phyloP scores from a whole-genome alignment of 2,329 filamentous ascomycete species.

The Fusarium hainanense region DNA sequence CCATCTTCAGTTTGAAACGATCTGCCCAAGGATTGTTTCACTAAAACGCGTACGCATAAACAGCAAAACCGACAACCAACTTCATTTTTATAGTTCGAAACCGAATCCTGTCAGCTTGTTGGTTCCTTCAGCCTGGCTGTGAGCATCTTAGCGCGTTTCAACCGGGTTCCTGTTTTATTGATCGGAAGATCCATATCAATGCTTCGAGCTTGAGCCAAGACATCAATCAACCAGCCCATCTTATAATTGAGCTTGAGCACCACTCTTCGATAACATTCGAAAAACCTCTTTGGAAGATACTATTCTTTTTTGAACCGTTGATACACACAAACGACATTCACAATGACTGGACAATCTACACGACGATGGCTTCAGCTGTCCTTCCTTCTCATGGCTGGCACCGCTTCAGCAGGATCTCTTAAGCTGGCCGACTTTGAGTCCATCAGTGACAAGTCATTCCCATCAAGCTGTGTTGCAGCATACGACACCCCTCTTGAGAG shows the following conservation, averaged over 20 bases:
- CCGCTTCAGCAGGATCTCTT: conserved; percentile 42
- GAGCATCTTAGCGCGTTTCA: conserved; percentile 43
- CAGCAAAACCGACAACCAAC: background rate
- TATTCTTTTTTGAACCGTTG: background rate
- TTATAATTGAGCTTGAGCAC: conserved; percentile 27
- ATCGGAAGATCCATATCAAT: conserved; percentile 31
- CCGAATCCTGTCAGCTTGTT: conserved; percentile 22
- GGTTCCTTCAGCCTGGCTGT: conserved; percentile 27
- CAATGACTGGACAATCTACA: conserved; percentile 32
- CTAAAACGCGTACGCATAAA: conserved; percentile 25
- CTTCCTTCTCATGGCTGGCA: conserved; percentile 39
- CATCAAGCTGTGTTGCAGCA: conserved; percentile 54
- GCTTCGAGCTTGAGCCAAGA: conserved; percentile 19
- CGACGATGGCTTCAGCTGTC: conserved; percentile 43
- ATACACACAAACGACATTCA: background rate
- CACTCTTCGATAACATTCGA: background rate
- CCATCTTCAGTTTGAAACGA: conserved; percentile 18
- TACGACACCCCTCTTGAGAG: conserved; percentile 56
- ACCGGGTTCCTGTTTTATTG: conserved; percentile 38
- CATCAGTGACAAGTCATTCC: conserved; percentile 52
- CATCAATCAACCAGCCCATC: background rate
- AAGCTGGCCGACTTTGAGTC: conserved; percentile 56
- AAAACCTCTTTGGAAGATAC: background rate
- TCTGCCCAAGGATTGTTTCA: conserved; percentile 26
- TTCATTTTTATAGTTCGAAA: conserved; percentile 6